phyloP scores from a whole-genome alignment of 202 grass and related monocot species.

The Thinopyrum obtusiflorum region DNA sequence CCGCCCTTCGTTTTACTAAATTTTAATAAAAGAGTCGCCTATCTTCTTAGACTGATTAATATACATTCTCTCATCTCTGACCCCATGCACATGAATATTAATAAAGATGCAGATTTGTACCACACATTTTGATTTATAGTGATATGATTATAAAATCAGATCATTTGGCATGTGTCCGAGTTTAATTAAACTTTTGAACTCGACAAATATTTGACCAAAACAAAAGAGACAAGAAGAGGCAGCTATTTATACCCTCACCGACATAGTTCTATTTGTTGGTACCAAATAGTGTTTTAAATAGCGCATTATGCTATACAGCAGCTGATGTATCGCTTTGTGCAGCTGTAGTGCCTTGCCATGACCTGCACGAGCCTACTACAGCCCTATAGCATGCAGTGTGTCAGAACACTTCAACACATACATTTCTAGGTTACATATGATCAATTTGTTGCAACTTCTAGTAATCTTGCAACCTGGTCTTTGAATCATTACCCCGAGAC shows the following conservation, averaged over 20 bases:
- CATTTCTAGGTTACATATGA: background rate
- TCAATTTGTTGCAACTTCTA: background rate
- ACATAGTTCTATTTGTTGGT: background rate
- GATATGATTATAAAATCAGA: background rate
- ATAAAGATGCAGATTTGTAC: background rate
- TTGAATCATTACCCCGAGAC: background rate
- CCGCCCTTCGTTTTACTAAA: too few species aligned
- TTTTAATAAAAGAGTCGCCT: background rate
- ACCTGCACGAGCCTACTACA: background rate
- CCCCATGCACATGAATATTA: background rate
- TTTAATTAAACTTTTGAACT: background rate
- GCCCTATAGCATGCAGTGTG: background rate
- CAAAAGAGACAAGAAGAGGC: background rate
- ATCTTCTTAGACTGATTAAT: constrained; percentile 1
- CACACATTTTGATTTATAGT: background rate
- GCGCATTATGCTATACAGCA: background rate
- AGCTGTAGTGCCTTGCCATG: background rate
- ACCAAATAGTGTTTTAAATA: background rate
- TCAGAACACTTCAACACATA: background rate
- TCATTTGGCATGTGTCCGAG: background rate
- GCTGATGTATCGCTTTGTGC: background rate
- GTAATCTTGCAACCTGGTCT: background rate
- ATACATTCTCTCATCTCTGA: background rate
- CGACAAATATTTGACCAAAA: background rate
- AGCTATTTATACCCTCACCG: background rate